Conservation (phyloP, 2,329 filamentous ascomycete genomes). For the Huntiella bhutanensis region DNA sequence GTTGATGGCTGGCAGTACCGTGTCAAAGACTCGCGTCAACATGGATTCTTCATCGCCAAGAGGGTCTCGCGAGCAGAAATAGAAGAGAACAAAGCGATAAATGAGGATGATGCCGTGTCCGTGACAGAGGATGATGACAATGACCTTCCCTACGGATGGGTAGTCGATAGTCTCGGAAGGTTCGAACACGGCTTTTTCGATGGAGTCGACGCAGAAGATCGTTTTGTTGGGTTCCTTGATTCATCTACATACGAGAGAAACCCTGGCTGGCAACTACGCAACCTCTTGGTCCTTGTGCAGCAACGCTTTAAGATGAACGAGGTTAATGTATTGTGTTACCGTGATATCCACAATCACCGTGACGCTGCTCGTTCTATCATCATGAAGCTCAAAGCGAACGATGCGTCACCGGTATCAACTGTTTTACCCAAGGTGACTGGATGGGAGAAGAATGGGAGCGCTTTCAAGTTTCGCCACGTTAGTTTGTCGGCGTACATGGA, state of each 20-base stretch:
- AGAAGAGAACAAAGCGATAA: conserved; percentile 17
- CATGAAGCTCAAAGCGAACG: conserved; percentile 34
- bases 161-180: conserved; percentile 51
- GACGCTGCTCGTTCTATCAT: conserved; percentile 71
- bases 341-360: conserved; percentile 59
- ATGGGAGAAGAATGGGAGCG: conserved; percentile 69
- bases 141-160: conserved; percentile 50
- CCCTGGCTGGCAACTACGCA: conserved; percentile 84
- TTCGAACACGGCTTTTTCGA: conserved; percentile 84
- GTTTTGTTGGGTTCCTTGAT: conserved; percentile 74
- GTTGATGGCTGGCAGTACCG: conserved; percentile 76
- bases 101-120: conserved; percentile 20
- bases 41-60: conserved; percentile 93
- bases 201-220: conserved; percentile 48
- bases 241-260: conserved; percentile 77
- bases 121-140: conserved; percentile 23
- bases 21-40: conserved; percentile 59
- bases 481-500: conserved; percentile 91
- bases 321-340: conserved; percentile 75
- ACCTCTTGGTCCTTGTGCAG: conserved; percentile 67
- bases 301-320: conserved; percentile 61
- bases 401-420: not conserved
- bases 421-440: conserved; percentile 79
- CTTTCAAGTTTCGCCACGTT: conserved; percentile 52
- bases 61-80: conserved; percentile 26